phyloP scores from a whole-genome alignment of 768 basidiomycete species.

The Pseudohyphozyma bogoriensis region DNA sequence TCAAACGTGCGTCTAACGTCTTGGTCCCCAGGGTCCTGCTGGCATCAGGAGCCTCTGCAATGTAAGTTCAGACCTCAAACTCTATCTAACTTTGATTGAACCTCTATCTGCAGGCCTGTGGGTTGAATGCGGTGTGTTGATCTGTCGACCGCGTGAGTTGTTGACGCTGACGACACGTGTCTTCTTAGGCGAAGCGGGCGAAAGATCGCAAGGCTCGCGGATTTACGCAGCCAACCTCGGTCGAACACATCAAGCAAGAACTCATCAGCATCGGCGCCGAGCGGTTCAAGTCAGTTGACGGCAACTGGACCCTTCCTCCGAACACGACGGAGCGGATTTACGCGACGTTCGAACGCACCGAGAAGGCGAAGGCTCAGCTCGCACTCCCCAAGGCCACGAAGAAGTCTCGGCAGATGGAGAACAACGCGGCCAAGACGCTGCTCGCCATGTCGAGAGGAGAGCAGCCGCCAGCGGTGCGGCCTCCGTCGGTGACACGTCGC shows the following conservation, averaged over 20 bases:
- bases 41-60: slow-evolving; percentile 20
- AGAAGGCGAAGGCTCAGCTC: not conserved
- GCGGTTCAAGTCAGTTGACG: slow-evolving; percentile 9
- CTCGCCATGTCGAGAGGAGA: not conserved
- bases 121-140: too few relatives aligned
- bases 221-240: not conserved
- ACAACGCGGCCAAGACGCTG: not conserved
- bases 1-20: too few relatives aligned
- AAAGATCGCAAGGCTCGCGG: too few relatives aligned
- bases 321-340: not conserved
- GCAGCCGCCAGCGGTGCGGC: not conserved
- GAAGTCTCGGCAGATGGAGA: not conserved
- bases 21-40: slow-evolving; percentile 18
- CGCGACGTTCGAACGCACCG: not conserved
- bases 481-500: too few relatives aligned
- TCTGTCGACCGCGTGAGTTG: too few relatives aligned
- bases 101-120: too few relatives aligned
- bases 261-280: slow-evolving; percentile 12
- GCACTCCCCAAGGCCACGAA: not conserved
- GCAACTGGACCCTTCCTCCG: not conserved
- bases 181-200: slow-evolving; percentile 3
- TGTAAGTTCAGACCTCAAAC: too few relatives aligned
- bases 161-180: too few relatives aligned
- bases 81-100: too few relatives aligned
- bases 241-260: slow-evolving; percentile 8